Base-by-base conservation (phyloP, 768 basidiomycete species). In the Brasilioporus rufonigricans region DNA sequence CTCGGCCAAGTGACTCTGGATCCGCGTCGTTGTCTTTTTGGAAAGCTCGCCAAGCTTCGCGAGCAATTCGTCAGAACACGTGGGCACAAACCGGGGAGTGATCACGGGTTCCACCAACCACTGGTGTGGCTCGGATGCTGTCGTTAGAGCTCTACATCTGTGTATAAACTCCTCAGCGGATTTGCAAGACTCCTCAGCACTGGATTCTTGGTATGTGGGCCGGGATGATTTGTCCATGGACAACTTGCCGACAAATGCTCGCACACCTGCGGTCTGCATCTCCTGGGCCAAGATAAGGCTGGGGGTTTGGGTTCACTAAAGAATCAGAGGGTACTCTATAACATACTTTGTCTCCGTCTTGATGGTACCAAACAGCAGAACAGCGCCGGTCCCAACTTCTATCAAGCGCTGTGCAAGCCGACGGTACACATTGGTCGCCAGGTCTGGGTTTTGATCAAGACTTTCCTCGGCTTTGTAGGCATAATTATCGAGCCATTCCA, bases 21-120 rank as follows among this genome's bases (percentile, higher is more conserved):
- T 73, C 44, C 79, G 76, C 10, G 86, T 66, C n/a, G 71, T 68
- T 38, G 76, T 65, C 31, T 68, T 64, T 24, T 69, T 55, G 0
- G 85, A 77, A 1, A 94, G 70, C 9, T 75, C 66, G 4, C 83
- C 85, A 0, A 96, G 74, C 10, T 83, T 86, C 10, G 58, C 57
- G 0, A 95, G 77, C 29, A 94, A 75, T 41, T 79, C 82, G 47
- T 89, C 76, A 2, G 90, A 87, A 66, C 92, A 95, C 0, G 92
- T 92, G 1, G 93, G 93, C 3, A 95, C 86, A 59, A 95, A 96
- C 18, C 93, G 83, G 0, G 93, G 93, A 0, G 93, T 94, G 51
- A 96, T 70, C 11, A 95, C 89, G 1, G 93, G 93, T 53, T 88
- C 80, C 5, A 93, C 79, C 10, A 91, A 76, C 11, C 78, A 76